Evolutionary conservation across 306 rosid genomes (phyloP), one percentile per base, ranked within the genome.

Genomic region (Quercus suber): DNA sequence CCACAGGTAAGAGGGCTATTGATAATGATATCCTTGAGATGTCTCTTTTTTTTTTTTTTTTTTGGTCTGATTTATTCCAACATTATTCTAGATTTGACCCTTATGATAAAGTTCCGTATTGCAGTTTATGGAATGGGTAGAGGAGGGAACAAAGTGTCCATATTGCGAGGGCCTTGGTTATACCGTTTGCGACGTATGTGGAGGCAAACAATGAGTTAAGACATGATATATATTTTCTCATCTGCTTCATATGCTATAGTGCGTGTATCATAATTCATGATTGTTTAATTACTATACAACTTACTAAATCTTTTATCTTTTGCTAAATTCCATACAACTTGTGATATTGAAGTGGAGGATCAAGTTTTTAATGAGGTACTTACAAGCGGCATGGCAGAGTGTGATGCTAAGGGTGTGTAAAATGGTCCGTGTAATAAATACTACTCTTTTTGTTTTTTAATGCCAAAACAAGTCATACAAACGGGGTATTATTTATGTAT

Each of bases 61-160:
- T 8, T 23, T 5, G 3, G 65, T 23, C 23, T 35, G 72, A 19
- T 19, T 20, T 65, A 2, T 64, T 28, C 30, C 35, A 25, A 15
- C 73, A 78, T 52, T 51, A 33, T 75, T 56, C 31, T 4, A 55
- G 69, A 81, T 79, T 57, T 56, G 59, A 63, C 27, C 56, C 81
- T 82, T 43, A 82, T 70, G 23, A 43, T 9, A 58, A 30, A 56
- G 60, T 76, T 85, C 55, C 69, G 51, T 79, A 15, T 28, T 84
- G 88, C 96, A 95, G 99, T 95, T 95, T 89, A 10, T 91, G 91
- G 99, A 95, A 82, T 95, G 94, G 99, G 82, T 93, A 76, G 93
- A 68, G 1, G 94, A 95, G 81, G 94, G 69, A 77, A 61, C 89
- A 21, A 88, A 87, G 28, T 95, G 99, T 80, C 94, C 98, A 33